Evolutionary conservation across 2,329 filamentous ascomycete species (phyloP), one percentile per base, ranked within the genome.

Genomic region (Sclerotinia borealis): DNA sequence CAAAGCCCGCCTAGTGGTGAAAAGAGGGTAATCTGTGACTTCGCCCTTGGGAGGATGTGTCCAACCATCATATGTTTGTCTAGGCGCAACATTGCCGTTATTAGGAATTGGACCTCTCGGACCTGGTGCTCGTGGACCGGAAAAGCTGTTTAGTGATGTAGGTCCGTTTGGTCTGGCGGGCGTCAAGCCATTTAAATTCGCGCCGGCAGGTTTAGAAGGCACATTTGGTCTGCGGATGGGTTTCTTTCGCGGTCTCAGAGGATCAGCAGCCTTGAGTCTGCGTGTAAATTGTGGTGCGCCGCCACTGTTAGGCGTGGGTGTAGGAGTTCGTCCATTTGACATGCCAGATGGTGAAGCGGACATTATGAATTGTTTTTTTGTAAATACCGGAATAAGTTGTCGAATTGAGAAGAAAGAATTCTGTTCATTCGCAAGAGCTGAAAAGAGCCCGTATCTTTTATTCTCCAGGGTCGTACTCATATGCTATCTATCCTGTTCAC

Each of bases 1-100:
- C 56, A 96, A 77, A 11, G 88, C 86, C 71, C 88, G 87, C 76
- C 96, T 96, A 8, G 91, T 96, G 8, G 92, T 91, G 68, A 92
- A 85, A 22, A 98, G 81, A 17, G 91, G 91, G 69, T 79, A 87
- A 71, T 87, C 87, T 27, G 77, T 75, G 31, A 73, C 74, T 22
- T 71, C 69, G 1, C 76, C 78, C 2, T 80, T 78, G 2, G 81
- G 77, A 34, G 82, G 78, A 51, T 81, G 78, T 4, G 83, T 83
- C 85, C 85, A 88, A 49, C 85, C 85, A 48, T 79, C 81, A 70
- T 83, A 79, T 66, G 78, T 75, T 63, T 75, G 74, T 13, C 49
- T 61, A 15, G 58, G 58, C 36, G 58, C 49, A 43, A 13, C 47
- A 31, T 54, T 61, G 36, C 59, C 48, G 27, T 61, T 61, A 29